Base-by-base conservation (phyloP, 108 stramenopile species). In the Epithemia pelagica region DNA sequence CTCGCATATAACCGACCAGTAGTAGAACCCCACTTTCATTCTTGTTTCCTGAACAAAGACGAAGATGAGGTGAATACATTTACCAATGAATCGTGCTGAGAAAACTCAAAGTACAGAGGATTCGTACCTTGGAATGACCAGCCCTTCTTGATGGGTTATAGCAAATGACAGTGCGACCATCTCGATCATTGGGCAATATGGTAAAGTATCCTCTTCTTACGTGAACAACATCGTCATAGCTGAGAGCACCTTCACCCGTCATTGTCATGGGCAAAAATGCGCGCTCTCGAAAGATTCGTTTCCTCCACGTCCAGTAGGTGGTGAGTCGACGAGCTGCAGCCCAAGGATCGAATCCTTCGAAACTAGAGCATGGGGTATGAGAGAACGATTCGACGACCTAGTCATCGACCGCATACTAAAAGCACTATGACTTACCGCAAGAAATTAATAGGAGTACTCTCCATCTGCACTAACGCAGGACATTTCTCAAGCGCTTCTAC, bases 401-500 rank as follows among this genome's bases (percentile, higher is more conserved):
- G 15, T 46, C 5, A 15, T 10, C 5, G 10, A 46, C 15, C 10
- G 37, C 5, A 46, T 10, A 5, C 37, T 10, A 46, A 46, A 46
- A 46, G 37, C 37, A n/a, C n/a, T n/a, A n/a, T n/a, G 5, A 46
- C 37, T 46, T 46, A 46, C 37, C 37, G 62, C 3, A 74, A 33
- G 64, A 74, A 74, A n/a, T 24, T 20, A 21, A 62, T 8, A 15
- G 62, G 61, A 27, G 54, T 30, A 30, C 60, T 62, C 52, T 74
- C 74, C 30, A 61, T 33, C 24, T 56, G 2, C 1, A 74, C 74
- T 21, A 74, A n/a, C 20, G 20, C 31, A 2, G 74, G 74, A 23
- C 30, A 32, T 60, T 52, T 54, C 15, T 51, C 54, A 31, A 65
- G 32, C 8, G 74, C 74, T 23, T 69, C 58, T 19, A 64, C 21